These are phyloP conservation scores for Parathielavia appendiculata DNA, from an alignment of 495 filamentous ascomycete species.

Conservation along the genomic window DNA sequence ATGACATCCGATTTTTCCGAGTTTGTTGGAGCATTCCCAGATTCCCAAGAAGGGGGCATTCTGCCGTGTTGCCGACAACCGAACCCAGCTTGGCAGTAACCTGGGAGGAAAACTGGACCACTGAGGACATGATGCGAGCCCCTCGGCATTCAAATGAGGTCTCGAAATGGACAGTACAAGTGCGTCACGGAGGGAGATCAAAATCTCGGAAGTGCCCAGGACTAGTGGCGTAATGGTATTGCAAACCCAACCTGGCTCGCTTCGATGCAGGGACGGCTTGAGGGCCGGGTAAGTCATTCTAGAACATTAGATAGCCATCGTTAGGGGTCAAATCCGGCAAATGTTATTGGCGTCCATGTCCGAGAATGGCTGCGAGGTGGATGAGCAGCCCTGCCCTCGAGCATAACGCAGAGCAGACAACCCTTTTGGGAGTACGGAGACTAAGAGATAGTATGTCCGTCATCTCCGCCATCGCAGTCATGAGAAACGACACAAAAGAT, in stretches of 20 bases:
- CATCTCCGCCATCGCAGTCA: too few relatives aligned
- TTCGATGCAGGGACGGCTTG: neutral
- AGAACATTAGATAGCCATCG: neutral
- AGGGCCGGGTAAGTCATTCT: conserved; percentile 1
- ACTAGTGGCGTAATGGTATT: neutral
- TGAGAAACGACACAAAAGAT: too few relatives aligned
- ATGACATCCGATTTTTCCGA: conserved; percentile 34
- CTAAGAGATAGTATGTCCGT: too few relatives aligned
- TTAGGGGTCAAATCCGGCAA: neutral
- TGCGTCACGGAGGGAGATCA: neutral
- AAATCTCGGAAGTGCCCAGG: neutral
- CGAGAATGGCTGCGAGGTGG: too few relatives aligned
- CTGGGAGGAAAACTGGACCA: neutral
- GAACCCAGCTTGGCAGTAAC: conserved; percentile 28
- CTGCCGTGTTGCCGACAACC: conserved; percentile 11
- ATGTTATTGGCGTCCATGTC: too few relatives aligned
- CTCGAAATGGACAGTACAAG: neutral
- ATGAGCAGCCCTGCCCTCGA: too few relatives aligned
- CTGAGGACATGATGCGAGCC: neutral
- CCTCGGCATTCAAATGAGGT: conserved; percentile 21
- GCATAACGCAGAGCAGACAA: too few relatives aligned
- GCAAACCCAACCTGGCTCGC: neutral
- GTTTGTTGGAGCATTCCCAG: conserved; percentile 5
- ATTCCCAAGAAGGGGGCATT: conserved; percentile 26
- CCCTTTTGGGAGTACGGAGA: too few relatives aligned